Evolutionary conservation across 768 basidiomycete species (phyloP), one percentile per base, ranked within the genome.

Genomic region (Pholiota microspora): DNA sequence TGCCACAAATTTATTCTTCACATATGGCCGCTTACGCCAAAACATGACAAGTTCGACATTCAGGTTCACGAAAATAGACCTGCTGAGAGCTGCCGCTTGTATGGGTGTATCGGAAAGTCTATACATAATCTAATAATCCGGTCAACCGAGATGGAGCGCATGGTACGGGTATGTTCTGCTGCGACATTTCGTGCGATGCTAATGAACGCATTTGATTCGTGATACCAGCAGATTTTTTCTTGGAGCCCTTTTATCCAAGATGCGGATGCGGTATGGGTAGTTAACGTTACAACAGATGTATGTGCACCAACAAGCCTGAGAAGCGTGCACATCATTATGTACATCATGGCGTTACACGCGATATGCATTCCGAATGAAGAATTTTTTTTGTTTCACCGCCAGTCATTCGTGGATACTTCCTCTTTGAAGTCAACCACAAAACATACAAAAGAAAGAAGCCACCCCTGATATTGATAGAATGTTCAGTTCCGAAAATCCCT

Each of bases 41-140:
- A 31, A 31, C 9, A 42, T 42, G 40, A 42, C 40, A 42, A 45
- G 23, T 16, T 21, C 25, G 23, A 15, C 44, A 44, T 29, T 32
- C 40, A 51, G 51, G 38, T 23, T 51, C 29, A 38, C 51, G 29
- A 51, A 51, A 42, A 51, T 51, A 53, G 40, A 45, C 18, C 5
- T 10, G 40, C 16, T 16, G 15, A 38, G 16, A 38, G 16, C 21
- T 21, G 4, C 40, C 40, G 40, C 40, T 16, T 16, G 18, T 18
- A 16, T 23, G 40, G 40, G 40, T 12, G n/a, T 16, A 42, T 42
- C 21, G 40, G 40, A 42, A 42, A 42, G 36, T 21, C 7, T 42
- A 23, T 42, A 21, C 16, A 42, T 36, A 24, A 18, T 42, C 7
- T 16, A 4, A 38, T 38, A 13, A 13, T 5, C 16, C 16, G 5